Base-by-base conservation (phyloP, 495 filamentous ascomycete genomes). In the Neurospora discreta region DNA sequence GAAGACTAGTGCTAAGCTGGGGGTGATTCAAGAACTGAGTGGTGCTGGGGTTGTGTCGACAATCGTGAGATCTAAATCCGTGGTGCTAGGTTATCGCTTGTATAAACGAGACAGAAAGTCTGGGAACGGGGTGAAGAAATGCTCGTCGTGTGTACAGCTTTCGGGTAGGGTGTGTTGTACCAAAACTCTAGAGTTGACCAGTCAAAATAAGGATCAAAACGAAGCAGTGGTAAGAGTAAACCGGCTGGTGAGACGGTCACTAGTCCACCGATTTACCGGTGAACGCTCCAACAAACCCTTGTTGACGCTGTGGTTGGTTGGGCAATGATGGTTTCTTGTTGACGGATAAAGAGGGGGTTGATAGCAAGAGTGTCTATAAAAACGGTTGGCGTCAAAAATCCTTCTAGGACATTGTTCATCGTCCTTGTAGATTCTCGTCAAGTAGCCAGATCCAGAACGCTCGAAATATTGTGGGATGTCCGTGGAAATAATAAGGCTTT, bases 401-500 rank as follows among this genome's bases (percentile, higher is more conserved):
- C 52, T 65, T 33, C 26, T 65, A 10, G 26, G 52, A 65, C 16
- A 33, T 3, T 36, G 52, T 65, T 65, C 16, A 18, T 65, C 33
- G 52, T 60, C 26, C 52, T 33, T 18, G 26, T 33, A 65, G 52
- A 36, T 65, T 15, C 52, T 65, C 52, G 26, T 65, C 16, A 33
- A 33, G 52, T 9, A 65, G 52, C 26, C 26, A 33, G 52, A 65
- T 65, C 52, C 52, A 65, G 52, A 65, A 65, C 52, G 33, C 13
- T 65, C 52, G 75, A 77, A 69, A 70, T 75, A 67, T 75, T 77
- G 80, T 76, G 78, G 79, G 79, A 76, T 80, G 80, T 76, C 77
- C 77, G 79, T 81, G 79, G 77, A 77, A 78, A 81, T 81, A 84
- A 82, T 81, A 79, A 84, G 80, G 75, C 78, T 74, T 75, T 75